phyloP scores from a whole-genome alignment of 345 rosid species.

The Hibiscus syriacus region DNA sequence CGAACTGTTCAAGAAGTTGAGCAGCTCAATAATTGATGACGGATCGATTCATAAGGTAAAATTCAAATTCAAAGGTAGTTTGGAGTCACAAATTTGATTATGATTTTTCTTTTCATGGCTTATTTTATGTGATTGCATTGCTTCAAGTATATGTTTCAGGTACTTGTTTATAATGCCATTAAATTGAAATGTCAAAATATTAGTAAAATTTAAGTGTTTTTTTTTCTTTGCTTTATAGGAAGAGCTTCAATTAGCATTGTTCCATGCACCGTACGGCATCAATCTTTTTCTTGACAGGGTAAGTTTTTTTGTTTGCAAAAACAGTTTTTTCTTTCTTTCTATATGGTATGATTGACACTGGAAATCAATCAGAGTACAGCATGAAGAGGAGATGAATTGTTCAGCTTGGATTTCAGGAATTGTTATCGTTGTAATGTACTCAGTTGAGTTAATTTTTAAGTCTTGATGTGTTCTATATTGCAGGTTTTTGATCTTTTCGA shows the following conservation, averaged over 20 bases:
- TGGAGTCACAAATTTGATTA: background rate
- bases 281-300: slow-evolving; percentile 90
- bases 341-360: too few species aligned
- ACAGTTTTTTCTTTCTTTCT: too few species aligned
- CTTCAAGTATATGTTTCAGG: background rate
- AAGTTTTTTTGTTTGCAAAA: slow-evolving; percentile 8
- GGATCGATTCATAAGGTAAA: slow-evolving; percentile 63
- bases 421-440: background rate
- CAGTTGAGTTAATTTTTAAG: background rate
- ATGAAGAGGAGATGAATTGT: background rate
- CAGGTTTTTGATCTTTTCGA: slow-evolving; percentile 83
- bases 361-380: background rate
- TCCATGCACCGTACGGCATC: slow-evolving; percentile 49
- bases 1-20: slow-evolving; percentile 45
- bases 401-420: background rate
- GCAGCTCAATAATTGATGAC: slow-evolving; percentile 45
- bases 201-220: background rate
- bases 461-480: background rate
- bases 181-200: too few species aligned
- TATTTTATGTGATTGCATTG: too few species aligned
- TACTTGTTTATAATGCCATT: background rate
- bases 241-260: slow-evolving; percentile 73
- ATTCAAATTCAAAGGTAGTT: background rate
- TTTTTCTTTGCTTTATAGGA: slow-evolving; percentile 42
- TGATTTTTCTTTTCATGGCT: too few species aligned